Conservation (phyloP, 2,329 filamentous ascomycete genomes). For the Periconia digitata region DNA sequence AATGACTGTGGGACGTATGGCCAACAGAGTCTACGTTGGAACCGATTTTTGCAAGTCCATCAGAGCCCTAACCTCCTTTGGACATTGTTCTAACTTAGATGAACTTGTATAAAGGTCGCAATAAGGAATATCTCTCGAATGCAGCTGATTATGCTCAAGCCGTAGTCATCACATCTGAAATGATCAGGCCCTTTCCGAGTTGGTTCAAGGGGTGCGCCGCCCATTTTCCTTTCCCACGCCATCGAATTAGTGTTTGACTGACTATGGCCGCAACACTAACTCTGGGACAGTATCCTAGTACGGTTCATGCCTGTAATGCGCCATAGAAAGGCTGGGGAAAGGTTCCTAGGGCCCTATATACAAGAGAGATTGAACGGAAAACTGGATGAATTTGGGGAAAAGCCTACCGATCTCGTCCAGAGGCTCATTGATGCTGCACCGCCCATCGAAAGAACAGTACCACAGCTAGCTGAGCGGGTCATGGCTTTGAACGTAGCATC, state of each 20-base stretch:
- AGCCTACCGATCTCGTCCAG: slow-evolving; percentile 6
- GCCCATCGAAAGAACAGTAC: slow-evolving; percentile 1
- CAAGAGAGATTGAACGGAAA: not conserved
- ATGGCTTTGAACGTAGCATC: slow-evolving; percentile 9
- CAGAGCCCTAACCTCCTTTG: too few relatives aligned
- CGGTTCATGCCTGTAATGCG: not conserved
- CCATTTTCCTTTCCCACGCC: too few relatives aligned
- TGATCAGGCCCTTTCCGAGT: slow-evolving; percentile 3
- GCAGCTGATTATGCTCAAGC: slow-evolving; percentile 7
- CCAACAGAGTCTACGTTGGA: slow-evolving; percentile 3
- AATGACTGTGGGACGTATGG: slow-evolving; percentile 3
- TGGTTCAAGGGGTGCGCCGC: slow-evolving; percentile 2
- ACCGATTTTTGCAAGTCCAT: not conserved
- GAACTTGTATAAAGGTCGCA: not conserved
- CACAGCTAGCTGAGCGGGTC: slow-evolving; percentile 5
- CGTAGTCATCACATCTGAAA: slow-evolving; percentile 3
- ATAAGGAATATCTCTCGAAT: slow-evolving; percentile 4
- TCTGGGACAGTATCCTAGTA: not conserved
- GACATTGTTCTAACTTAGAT: too few relatives aligned
- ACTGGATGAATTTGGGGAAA: not conserved
- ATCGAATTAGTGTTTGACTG: not conserved
- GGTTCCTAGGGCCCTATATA: slow-evolving; percentile 1
- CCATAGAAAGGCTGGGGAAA: not conserved
- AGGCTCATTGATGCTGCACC: slow-evolving; percentile 5
- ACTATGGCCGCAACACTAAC: not conserved